Evolutionary conservation across 305 asterid species (phyloP).

Genomic region (Fraxinus floribunda): DNA sequence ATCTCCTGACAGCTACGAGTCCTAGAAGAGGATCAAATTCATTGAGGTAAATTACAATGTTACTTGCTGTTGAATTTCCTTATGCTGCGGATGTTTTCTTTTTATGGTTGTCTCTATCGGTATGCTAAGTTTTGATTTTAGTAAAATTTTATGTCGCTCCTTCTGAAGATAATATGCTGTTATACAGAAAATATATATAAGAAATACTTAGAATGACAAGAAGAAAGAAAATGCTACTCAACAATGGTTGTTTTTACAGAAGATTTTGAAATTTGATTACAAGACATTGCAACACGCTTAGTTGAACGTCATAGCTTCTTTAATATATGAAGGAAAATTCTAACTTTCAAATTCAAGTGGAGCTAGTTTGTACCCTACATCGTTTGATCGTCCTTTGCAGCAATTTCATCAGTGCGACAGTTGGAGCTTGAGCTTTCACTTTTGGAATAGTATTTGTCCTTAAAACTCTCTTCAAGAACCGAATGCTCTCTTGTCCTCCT

Average conservation of each 20-base stretch:
- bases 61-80: background rate
- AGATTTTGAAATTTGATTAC: background rate
- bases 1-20: background rate
- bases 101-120: background rate
- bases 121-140: background rate
- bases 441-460: constrained; percentile 1
- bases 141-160: background rate
- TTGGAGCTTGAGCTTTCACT: constrained; percentile 16
- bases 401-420: constrained; percentile 8
- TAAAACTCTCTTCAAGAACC: constrained; percentile 5
- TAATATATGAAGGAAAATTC: background rate
- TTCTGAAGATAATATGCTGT: background rate
- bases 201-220: background rate
- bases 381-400: constrained; percentile 9
- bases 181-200: background rate
- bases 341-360: background rate
- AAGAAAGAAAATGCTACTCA: background rate
- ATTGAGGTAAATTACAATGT: background rate
- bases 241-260: background rate
- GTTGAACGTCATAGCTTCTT: background rate
- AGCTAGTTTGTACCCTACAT: background rate
- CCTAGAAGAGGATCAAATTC: background rate
- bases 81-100: background rate
- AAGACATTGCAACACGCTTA: background rate
- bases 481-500: constrained; percentile 15